phyloP scores from a whole-genome alignment of 306 rosid genomes.

The Chamaecrista fasciculata region DNA sequence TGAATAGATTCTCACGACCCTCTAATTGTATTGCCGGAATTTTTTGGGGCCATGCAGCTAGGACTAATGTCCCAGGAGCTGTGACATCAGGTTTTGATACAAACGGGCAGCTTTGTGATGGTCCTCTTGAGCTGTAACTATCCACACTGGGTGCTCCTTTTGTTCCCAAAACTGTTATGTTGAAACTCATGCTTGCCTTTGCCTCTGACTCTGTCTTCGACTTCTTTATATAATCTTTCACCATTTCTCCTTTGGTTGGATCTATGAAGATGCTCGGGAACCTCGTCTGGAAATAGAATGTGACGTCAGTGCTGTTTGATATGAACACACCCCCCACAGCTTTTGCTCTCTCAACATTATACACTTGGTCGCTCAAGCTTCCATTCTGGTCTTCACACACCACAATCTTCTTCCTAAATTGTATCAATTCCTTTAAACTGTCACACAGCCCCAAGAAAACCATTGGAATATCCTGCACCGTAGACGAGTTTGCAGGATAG shows the following conservation, averaged over 20 bases:
- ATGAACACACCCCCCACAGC: conserved; percentile 58
- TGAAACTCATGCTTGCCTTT: conserved; percentile 47
- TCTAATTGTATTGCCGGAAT: neutral
- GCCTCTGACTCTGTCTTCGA: conserved; percentile 18
- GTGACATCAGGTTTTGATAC: conserved; percentile 74
- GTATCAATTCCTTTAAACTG: conserved; percentile 17
- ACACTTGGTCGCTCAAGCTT: conserved; percentile 24
- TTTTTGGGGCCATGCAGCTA: conserved; percentile 81
- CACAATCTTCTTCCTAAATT: conserved; percentile 46
- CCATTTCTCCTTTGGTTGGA: conserved; percentile 39
- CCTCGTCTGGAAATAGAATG: conserved; percentile 1
- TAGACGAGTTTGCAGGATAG: conserved; percentile 40
- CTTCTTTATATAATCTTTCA: conserved; percentile 44
- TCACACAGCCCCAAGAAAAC: conserved; percentile 53
- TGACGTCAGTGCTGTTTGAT: conserved; percentile 41
- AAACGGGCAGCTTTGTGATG: conserved; percentile 64
- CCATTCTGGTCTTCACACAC: conserved; percentile 55
- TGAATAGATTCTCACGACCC: neutral
- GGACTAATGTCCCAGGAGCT: conserved; percentile 69
- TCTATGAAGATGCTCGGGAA: conserved; percentile 42
- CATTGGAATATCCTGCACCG: conserved; percentile 28
- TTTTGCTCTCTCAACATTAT: conserved; percentile 19
- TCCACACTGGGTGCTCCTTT: conserved; percentile 64
- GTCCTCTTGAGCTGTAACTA: conserved; percentile 73
- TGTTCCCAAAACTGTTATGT: conserved; percentile 40